Percentiles rank a stretch among this genome's conserved stretches.
These are phyloP conservation scores for Dissophora globulifera DNA, from an alignment of 192 early-diverging fungal species.

Conservation along the genomic window DNA sequence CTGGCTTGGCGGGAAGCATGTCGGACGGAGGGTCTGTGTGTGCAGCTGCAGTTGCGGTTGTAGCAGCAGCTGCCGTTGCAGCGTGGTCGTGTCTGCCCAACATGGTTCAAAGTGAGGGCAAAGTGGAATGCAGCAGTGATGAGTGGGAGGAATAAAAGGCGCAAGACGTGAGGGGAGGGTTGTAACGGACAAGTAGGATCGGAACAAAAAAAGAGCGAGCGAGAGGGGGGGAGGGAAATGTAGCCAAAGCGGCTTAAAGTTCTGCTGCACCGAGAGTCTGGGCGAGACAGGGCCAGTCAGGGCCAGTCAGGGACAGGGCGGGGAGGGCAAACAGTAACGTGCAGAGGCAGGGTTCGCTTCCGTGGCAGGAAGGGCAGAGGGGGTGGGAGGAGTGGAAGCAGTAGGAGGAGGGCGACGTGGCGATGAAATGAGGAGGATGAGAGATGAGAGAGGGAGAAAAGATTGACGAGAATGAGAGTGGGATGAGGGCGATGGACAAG, in stretches of 20 bases:
- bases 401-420: constrained; percentile 1
- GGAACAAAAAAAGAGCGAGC: too few relatives aligned
- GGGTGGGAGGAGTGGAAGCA: not conserved
- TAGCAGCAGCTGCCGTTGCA: constrained; percentile 1
- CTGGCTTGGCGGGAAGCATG: constrained; percentile 10
- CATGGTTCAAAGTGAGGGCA: not conserved
- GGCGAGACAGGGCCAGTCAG: not conserved
- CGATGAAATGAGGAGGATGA: constrained; percentile 2
- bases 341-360: not conserved
- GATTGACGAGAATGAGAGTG: not conserved
- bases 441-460: not conserved
- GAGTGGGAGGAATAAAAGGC: not conserved
- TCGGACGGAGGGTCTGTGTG: constrained; percentile 6
- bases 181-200: too few relatives aligned
- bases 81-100: not conserved
- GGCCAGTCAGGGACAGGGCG: not conserved
- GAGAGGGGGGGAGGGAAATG: not conserved
- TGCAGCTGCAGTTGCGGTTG: too few relatives aligned
- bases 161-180: not conserved
- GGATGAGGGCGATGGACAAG: too few relatives aligned
- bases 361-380: not conserved
- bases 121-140: not conserved
- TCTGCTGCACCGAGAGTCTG: too few relatives aligned
- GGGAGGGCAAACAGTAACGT: not conserved
- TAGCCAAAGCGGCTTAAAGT: constrained; percentile 3